Base-by-base conservation (phyloP, 176 grass and related monocot species). In the Oryza glaberrima region DNA sequence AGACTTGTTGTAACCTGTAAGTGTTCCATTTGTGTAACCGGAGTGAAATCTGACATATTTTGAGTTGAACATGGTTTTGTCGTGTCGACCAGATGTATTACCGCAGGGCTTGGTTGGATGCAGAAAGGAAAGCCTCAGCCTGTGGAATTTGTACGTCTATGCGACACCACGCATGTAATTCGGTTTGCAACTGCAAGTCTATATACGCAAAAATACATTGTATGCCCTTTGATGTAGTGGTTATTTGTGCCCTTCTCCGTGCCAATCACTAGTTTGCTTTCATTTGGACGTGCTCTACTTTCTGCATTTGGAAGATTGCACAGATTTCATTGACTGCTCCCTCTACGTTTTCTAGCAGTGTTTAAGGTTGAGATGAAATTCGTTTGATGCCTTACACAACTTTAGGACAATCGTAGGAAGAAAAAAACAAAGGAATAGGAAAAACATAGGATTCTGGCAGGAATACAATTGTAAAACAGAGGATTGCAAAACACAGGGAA, bases 1-100 rank as follows among this genome's bases (percentile, higher is more conserved):
- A 49, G 54, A 68, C 17, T 11, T 81, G 63, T 80, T 90, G 79
- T 82, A 83, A 75, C 40, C 63, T 75, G 41, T 66, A 77, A 70
- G 64, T 64, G 47, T 45, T 17, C 51, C 38, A 61, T 78, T 22
- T 45, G 16, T 78, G 49, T 85, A 70, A 78, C 20, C 30, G 47
- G 16, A 30, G 7, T 52, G n/a, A 46, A 58, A 77, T 70, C 65
- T 70, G 3, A 70, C 48, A 43, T 36, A 78, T 71, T 32, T 60
- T 30, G 25, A 7, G 61, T 14, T 58, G 9, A 70, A 47, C 25
- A 48, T 70, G 73, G 65, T 12, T 36, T 43, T 23, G 3, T 70
- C 0, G 74, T 77, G 35, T 47, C 0, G 28, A 36, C 82, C 28
- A 30, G 68, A 7, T 47, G 49, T 69, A 17, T 23, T 23, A 35